Evolutionary conservation across 495 filamentous ascomycete species (phyloP).

Genomic region (Penicillium chermesinum): DNA sequence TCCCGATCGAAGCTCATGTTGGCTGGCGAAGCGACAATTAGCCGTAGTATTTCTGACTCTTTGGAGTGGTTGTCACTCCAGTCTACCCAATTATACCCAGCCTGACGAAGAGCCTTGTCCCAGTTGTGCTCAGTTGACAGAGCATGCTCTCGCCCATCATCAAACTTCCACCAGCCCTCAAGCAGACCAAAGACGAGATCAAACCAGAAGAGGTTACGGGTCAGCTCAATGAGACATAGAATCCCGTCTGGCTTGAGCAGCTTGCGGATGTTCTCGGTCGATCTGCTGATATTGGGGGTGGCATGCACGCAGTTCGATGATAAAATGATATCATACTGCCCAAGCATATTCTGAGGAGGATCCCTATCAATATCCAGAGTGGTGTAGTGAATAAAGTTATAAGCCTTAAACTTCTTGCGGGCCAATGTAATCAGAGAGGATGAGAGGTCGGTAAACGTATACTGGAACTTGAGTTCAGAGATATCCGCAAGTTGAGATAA

Average conservation of each 20-base stretch:
- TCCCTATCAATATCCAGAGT: neutral
- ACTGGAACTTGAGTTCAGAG: no score
- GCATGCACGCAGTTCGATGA: conserved; percentile 1
- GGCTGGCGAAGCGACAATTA: no score
- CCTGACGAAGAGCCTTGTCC: conserved; percentile 30
- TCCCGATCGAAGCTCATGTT: no score
- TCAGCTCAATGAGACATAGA: neutral
- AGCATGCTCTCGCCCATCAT: conserved; percentile 41
- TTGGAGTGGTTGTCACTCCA: no score
- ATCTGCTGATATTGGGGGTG: neutral
- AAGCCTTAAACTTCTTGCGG: no score
- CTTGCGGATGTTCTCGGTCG: neutral
- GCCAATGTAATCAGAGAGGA: no score
- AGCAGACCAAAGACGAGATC: conserved; percentile 45
- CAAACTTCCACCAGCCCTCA: conserved; percentile 48
- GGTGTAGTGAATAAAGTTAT: no score
- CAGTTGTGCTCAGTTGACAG: conserved; percentile 24
- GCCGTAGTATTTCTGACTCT: no score
- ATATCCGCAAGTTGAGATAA: no score
- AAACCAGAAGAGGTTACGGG: no score
- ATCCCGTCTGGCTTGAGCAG: neutral
- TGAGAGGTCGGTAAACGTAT: no score
- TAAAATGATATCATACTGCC: conserved; percentile 1
- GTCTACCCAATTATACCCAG: conserved; percentile 44
- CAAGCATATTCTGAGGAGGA: neutral